Evolutionary conservation across 805 yeast genomes (phyloP).

Genomic region (Metschnikowia amazonensis): DNA sequence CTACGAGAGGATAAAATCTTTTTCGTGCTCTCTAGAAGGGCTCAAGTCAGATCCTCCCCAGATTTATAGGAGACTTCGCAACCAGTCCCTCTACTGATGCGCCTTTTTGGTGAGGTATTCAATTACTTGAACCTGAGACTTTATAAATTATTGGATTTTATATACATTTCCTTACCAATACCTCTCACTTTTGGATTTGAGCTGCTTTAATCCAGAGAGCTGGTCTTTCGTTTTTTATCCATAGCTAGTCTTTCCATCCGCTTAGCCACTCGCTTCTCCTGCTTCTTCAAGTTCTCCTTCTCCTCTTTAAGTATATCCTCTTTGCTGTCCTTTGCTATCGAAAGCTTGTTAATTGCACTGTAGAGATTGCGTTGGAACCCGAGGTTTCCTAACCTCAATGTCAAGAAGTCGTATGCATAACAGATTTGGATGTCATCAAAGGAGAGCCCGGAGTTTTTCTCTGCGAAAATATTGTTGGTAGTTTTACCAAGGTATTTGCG

Average conservation of each 20-base stretch:
- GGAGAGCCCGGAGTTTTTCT: constrained; percentile 3
- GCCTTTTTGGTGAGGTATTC: background rate
- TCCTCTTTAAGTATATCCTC: constrained; percentile 23
- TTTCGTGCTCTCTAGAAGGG: too few relatives aligned
- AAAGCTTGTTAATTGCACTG: constrained; percentile 25
- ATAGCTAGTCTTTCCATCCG: constrained; percentile 27
- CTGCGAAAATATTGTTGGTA: constrained; percentile 23
- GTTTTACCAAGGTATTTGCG: constrained; percentile 26
- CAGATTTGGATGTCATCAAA: constrained; percentile 35
- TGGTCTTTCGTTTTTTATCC: constrained; percentile 10
- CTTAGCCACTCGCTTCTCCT: constrained; percentile 36
- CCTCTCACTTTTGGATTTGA: too few relatives aligned
- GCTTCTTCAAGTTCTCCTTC: constrained; percentile 23
- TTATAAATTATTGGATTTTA: background rate
- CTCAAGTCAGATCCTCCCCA: too few relatives aligned
- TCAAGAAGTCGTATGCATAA: constrained; percentile 41
- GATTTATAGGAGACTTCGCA: background rate
- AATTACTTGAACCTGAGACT: background rate
- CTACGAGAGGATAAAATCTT: too few relatives aligned
- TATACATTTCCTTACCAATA: too few relatives aligned
- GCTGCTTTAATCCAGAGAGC: background rate
- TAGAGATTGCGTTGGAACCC: constrained; percentile 26
- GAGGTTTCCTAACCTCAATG: constrained; percentile 26
- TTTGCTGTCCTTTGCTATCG: constrained; percentile 12
- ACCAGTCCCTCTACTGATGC: background rate